phyloP scores from a whole-genome alignment of 2,329 filamentous ascomycete genomes.

The Aureobasidium subglaciale region DNA sequence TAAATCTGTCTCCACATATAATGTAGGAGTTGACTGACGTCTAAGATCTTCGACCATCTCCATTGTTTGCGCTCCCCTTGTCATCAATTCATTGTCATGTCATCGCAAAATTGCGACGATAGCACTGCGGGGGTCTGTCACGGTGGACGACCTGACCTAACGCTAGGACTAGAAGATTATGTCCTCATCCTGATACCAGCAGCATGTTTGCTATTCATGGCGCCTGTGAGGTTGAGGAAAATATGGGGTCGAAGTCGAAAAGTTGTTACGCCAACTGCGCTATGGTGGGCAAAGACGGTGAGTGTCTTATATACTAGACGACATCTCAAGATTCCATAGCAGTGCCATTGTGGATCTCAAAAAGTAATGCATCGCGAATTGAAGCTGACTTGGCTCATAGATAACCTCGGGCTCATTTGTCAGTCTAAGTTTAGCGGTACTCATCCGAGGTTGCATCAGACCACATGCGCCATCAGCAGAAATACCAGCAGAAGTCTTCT shows the following conservation, averaged over 20 bases:
- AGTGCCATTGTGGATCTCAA: no score
- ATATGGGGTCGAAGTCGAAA: conserved; percentile 20
- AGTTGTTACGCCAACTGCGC: conserved; percentile 20
- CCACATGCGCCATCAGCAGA: conserved; percentile 17
- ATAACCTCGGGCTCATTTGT: conserved; percentile 19
- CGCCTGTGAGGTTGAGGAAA: conserved; percentile 24
- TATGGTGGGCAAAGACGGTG: conserved; percentile 22
- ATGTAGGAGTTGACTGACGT: not conserved
- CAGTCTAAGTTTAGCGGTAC: conserved; percentile 20
- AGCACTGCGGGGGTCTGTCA: not conserved
- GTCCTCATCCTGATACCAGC: conserved; percentile 24
- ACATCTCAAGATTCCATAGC: no score
- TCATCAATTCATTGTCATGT: not conserved
- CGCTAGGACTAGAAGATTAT: conserved; percentile 26
- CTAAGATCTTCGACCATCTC: not conserved
- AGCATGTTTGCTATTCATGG: conserved; percentile 22
- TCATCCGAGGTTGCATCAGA: conserved; percentile 17
- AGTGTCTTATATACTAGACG: not conserved
- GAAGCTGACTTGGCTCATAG: not conserved
- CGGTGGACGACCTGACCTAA: conserved; percentile 21
- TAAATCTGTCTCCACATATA: not conserved
- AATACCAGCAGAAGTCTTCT: conserved; percentile 22
- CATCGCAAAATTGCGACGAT: not conserved
- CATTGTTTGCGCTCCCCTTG: not conserved
- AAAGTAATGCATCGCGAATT: no score